These are phyloP conservation scores for Wickerhamiella domercqiae DNA, from an alignment of 805 yeast genomes.

Conservation along the genomic window DNA sequence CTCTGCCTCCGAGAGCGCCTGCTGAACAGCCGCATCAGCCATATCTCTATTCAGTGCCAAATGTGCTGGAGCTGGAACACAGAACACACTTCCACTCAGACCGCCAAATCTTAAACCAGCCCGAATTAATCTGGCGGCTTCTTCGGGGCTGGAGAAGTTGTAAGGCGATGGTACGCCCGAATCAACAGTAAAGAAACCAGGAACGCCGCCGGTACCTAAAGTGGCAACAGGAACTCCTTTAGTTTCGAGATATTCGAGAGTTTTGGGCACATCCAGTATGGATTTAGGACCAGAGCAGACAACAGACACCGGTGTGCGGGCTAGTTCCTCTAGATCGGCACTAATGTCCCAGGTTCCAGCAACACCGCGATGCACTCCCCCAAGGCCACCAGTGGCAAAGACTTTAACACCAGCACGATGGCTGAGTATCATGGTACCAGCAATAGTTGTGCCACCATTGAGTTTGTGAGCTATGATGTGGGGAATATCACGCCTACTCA, in stretches of 20 bases:
- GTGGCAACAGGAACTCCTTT: conserved; percentile 83
- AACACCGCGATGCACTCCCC: conserved; percentile 79
- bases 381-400: conserved; percentile 87
- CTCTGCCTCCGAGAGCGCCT: conserved; percentile 44
- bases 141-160: conserved; percentile 34
- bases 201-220: conserved; percentile 35
- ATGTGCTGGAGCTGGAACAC: conserved; percentile 65
- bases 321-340: conserved; percentile 76
- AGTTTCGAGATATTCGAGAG: conserved; percentile 77
- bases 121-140: conserved; percentile 48
- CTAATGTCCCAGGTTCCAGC: conserved; percentile 63
- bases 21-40: conserved; percentile 41
- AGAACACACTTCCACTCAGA: conserved; percentile 56
- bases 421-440: conserved; percentile 75
- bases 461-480: conserved; percentile 44
- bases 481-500: conserved; percentile 70
- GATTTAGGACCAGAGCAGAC: conserved; percentile 88
- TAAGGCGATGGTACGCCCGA: conserved; percentile 63
- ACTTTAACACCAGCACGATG: conserved; percentile 61
- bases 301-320: conserved; percentile 73
- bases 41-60: conserved; percentile 39
- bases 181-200: conserved; percentile 70
- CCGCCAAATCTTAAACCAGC: conserved; percentile 35
- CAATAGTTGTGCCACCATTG: conserved; percentile 84
- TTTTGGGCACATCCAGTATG: conserved; percentile 62